Base-by-base conservation (phyloP, 345 rosid genomes). In the Turnera subulata region DNA sequence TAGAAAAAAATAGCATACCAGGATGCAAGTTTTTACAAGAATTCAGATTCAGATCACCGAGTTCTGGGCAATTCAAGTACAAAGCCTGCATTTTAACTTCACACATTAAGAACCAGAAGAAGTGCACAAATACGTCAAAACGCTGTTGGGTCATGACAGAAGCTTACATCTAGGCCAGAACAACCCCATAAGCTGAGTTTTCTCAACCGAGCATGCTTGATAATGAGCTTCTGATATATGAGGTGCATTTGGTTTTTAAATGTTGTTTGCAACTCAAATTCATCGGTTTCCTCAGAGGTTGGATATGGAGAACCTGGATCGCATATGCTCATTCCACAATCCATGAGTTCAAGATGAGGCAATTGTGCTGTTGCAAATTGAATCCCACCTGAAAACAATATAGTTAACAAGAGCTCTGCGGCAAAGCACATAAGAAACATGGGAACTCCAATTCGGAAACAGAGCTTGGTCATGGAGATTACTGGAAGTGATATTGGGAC, bases 141-240 rank as follows among this genome's bases (percentile, higher is more conserved):
- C 46, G 47, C 17, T 18, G 29, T 6, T 33, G 54, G 18, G 58
- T 24, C 18, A 43, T 25, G 25, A 16, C 46, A 46, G 21, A 62
- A 68, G 50, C 95, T 86, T 71, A 94, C 99, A 64, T 94, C 97
- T 74, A 94, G 80, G 53, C 95, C 89, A 40, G 89, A 85, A 79
- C 99, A 90, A 33, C 99, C 99, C 97, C 99, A 94, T 63, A 94
- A 78, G 70, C 99, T 94, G 69, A 94, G 88, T 62, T 84, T 90
- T 67, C 76, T 88, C 62, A 94, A 72, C 25, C 81, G 80, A 64
- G 61, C 48, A 60, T 94, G 99, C 67, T 94, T 94, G 58, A 94
- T 78, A 58, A 90, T 85, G 74, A 94, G 78, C 72, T 94, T 94
- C 70, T 94, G 99, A 73, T 79, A 81, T 55, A 81, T 76, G 39